Conservation (phyloP, 1,139 yeast genomes). For the Hansenula sp. region DNA sequence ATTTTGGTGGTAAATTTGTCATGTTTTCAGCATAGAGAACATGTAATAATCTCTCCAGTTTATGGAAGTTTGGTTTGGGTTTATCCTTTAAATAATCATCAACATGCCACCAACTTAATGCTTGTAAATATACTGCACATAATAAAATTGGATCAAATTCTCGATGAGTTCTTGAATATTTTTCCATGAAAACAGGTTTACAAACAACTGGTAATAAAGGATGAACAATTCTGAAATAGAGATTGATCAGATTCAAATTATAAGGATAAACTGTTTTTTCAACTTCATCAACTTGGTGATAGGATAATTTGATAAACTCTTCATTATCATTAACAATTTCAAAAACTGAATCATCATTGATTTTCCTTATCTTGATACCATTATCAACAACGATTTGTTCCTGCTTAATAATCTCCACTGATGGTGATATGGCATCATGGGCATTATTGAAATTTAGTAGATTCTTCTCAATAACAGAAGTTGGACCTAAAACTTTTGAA, state of each 20-base stretch:
- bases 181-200: slow-evolving; percentile 39
- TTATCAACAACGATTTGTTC: slow-evolving; percentile 13
- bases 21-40: slow-evolving; percentile 34
- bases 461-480: slow-evolving; percentile 20
- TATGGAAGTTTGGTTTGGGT: slow-evolving; percentile 30
- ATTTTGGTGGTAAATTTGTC: slow-evolving; percentile 32
- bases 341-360: slow-evolving; percentile 19
- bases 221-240: slow-evolving; percentile 38
- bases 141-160: slow-evolving; percentile 42
- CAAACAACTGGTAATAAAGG: slow-evolving; percentile 40
- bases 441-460: slow-evolving; percentile 11
- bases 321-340: slow-evolving; percentile 22
- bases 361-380: slow-evolving; percentile 15
- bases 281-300: slow-evolving; percentile 30
- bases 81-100: slow-evolving; percentile 27
- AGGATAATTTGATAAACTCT: slow-evolving; percentile 20
- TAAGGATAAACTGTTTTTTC: slow-evolving; percentile 39
- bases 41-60: slow-evolving; percentile 32
- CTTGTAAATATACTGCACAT: slow-evolving; percentile 40
- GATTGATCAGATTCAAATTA: slow-evolving; percentile 34
- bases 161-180: slow-evolving; percentile 40
- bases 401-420: slow-evolving; percentile 7
- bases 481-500: slow-evolving; percentile 21
- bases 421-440: slow-evolving; percentile 10
- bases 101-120: slow-evolving; percentile 39